Base-by-base conservation (phyloP, 2,329 filamentous ascomycete genomes). In the Erysiphe pisi region DNA sequence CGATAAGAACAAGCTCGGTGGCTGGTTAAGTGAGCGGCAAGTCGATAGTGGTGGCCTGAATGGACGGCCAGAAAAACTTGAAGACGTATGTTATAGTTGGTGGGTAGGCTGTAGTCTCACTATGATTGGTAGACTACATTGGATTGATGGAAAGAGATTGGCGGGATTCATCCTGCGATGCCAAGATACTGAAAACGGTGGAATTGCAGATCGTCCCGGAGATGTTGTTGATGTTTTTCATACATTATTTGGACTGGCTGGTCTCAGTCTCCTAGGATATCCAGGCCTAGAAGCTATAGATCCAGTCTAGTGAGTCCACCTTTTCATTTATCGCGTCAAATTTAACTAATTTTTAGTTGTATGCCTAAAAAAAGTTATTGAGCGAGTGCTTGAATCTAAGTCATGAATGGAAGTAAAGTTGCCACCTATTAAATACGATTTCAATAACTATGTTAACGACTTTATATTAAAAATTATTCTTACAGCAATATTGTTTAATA, bases 21-120 rank as follows among this genome's bases (percentile, higher is more conserved):
- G 89, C 74, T 99, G 95, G 95, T 86, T 99, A 76, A 97, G 93
- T 83, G 95, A 99, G 84, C 88, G 95, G 79, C 95, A 99, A 82
- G 86, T 97, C 43, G 88, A 92, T 14, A 90, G 90, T 73, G 95
- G 95, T 45, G 95, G 95, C 0, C 85, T 99, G 75, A 99, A 99
- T 82, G 95, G 95, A 2, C 88, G 95, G 74, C 95, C 95, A 0
- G 95, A 98, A 84, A 99, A 99, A 85, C 85, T 92, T 79, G 94
- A 97, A 82, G 95, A 99, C 82, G 94, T 97, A 20, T 99, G 95
- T 84, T 99, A 99, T 84, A 97, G 93, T 82, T 99, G 95, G 95
- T 99, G 95, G 95, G 95, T 98, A 68, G 85, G 94, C 81, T 94
- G 92, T 82, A 97, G 94, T 82, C 84, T 99, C 80, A 90, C 91